Evolutionary conservation across 2,329 filamentous ascomycete genomes (phyloP).

Genomic region (Immersiporthe knoxdaviesiana): DNA sequence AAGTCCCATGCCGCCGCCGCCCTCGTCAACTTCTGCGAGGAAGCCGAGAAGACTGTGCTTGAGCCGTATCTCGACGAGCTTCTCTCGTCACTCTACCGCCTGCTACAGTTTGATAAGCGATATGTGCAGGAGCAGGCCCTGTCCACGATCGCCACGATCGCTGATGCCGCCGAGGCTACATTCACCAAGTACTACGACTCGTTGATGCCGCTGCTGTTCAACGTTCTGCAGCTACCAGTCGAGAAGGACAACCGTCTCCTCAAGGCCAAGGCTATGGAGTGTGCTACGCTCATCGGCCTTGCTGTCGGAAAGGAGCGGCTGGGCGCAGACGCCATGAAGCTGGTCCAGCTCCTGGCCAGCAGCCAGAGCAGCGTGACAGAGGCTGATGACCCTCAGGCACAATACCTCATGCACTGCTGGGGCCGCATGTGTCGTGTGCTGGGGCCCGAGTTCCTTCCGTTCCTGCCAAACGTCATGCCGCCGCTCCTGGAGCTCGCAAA

Average conservation of each 20-base stretch:
- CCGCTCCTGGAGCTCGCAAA: conserved; percentile 88
- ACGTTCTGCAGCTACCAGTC: conserved; percentile 84
- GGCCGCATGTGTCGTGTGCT: conserved; percentile 97
- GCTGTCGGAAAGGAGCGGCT: conserved; percentile 94
- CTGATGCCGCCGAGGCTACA: conserved; percentile 94
- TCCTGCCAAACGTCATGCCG: conserved; percentile 90
- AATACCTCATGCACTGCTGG: conserved; percentile 99
- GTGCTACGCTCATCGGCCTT: conserved; percentile 91
- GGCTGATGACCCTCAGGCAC: conserved; percentile 90
- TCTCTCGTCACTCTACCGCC: conserved; percentile 79
- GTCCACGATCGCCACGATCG: conserved; percentile 97
- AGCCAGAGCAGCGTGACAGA: conserved; percentile 89
- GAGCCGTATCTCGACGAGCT: conserved; percentile 93
- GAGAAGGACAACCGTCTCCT: conserved; percentile 91
- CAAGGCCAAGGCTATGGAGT: conserved; percentile 98
- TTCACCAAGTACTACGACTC: conserved; percentile 96
- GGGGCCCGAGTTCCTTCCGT: conserved; percentile 87
- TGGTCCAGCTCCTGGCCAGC: conserved; percentile 84
- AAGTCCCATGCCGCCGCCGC: conserved; percentile 98
- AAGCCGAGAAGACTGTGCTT: conserved; percentile 88
- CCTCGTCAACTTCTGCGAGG: conserved; percentile 98
- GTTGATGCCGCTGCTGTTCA: conserved; percentile 92
- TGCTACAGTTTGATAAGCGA: conserved; percentile 88
- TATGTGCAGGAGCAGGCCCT: conserved; percentile 98
- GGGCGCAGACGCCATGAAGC: conserved; percentile 80